Conservation (phyloP, 805 yeast species). For the Maudiozyma bulderi region DNA sequence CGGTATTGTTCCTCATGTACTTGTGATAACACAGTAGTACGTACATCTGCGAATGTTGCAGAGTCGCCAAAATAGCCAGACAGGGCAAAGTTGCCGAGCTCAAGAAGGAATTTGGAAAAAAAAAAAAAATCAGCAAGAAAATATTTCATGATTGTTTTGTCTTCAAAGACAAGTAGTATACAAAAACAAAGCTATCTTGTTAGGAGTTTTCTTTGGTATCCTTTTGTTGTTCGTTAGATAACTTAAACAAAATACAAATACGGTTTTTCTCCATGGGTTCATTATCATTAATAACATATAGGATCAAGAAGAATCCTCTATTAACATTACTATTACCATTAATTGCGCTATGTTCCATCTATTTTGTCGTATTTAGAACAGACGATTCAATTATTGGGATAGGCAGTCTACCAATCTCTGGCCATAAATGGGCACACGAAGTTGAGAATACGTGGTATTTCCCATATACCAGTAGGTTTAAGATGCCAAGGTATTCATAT, state of each 20-base stretch:
- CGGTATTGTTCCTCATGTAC: not conserved
- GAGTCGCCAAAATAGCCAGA: too few species aligned
- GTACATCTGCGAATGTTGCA: not conserved
- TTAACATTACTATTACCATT: constrained; percentile 18
- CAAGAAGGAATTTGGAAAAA: too few species aligned
- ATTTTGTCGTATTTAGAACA: constrained; percentile 15
- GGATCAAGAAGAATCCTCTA: constrained; percentile 22
- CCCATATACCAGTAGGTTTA: constrained; percentile 26
- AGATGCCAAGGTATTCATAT: constrained; percentile 40
- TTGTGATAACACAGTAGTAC: not conserved
- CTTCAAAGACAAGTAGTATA: too few species aligned
- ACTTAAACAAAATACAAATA: not conserved
- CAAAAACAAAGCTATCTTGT: not conserved
- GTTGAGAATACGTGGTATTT: constrained; percentile 28
- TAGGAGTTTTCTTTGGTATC: too few species aligned
- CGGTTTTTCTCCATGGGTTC: not conserved
- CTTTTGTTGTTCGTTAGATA: too few species aligned
- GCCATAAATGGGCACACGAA: constrained; percentile 31
- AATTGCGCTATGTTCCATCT: constrained; percentile 13
- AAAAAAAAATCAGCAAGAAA: too few species aligned
- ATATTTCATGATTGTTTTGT: too few species aligned
- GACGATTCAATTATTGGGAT: constrained; percentile 18
- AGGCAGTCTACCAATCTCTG: constrained; percentile 16
- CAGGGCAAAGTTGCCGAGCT: too few species aligned
- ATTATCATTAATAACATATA: constrained; percentile 15